Percentiles rank a stretch among this genome's conserved stretches.
These are phyloP conservation scores for Cercospora canescens DNA, from an alignment of 2,329 filamentous ascomycete species.

Conservation along the genomic window DNA sequence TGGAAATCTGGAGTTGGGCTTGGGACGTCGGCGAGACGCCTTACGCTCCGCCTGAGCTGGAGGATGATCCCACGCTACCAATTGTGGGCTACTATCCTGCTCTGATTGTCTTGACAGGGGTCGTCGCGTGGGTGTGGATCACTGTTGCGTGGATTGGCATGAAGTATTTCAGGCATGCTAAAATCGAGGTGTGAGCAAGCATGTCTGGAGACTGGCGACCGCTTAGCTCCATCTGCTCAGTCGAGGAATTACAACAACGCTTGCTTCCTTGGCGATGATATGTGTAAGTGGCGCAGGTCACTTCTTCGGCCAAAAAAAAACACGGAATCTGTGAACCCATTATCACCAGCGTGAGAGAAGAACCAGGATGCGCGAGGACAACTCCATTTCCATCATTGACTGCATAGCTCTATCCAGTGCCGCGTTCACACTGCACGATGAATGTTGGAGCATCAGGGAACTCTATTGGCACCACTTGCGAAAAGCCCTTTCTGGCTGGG, in stretches of 20 bases:
- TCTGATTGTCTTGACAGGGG: constrained; percentile 84
- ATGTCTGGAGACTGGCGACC: neutral
- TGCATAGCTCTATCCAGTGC: no score
- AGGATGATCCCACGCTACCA: constrained; percentile 90
- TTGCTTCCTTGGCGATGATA: no score
- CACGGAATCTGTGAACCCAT: no score
- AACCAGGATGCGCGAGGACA: no score
- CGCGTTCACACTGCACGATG: no score
- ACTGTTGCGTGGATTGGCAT: constrained; percentile 97
- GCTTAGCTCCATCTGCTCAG: neutral
- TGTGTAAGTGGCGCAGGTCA: no score
- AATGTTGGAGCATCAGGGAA: no score
- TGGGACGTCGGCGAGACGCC: constrained; percentile 98
- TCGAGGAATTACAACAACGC: no score
- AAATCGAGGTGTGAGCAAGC: constrained; percentile 62
- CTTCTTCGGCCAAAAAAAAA: no score
- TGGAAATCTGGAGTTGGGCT: constrained; percentile 97
- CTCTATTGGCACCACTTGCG: no score
- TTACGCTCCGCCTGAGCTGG: constrained; percentile 90
- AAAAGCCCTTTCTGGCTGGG: neutral
- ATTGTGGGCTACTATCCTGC: constrained; percentile 98
- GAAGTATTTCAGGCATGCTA: constrained; percentile 98
- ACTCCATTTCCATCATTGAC: no score
- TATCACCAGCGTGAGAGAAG: no score
- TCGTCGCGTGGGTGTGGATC: constrained; percentile 99